These are phyloP conservation scores for Ascosphaera apis DNA, from an alignment of 2,329 filamentous ascomycete species.

Conservation along the genomic window DNA sequence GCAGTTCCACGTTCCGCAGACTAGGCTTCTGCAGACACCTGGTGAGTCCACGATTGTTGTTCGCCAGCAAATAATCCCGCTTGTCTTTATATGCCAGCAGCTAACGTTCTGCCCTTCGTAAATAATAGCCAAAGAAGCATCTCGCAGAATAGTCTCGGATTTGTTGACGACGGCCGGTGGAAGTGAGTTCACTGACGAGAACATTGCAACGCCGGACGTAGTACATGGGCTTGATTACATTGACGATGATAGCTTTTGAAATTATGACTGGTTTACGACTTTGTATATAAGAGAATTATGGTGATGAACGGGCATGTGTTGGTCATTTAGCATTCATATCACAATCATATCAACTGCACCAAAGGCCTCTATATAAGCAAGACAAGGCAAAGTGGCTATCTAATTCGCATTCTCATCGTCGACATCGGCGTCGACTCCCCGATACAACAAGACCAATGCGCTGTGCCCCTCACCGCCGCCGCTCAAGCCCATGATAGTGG, in stretches of 20 bases:
- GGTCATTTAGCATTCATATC: no score
- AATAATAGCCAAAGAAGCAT: constrained; percentile 25
- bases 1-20: constrained; percentile 29
- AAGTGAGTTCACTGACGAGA: constrained; percentile 11
- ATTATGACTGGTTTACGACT: no score
- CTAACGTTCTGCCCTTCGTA: background rate
- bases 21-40: constrained; percentile 25
- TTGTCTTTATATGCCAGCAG: background rate
- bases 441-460: constrained; percentile 27
- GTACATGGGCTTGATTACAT: constrained; percentile 3
- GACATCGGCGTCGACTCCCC: constrained; percentile 19
- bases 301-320: no score
- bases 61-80: background rate
- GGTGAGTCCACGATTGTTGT: constrained; percentile 11
- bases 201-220: constrained; percentile 4
- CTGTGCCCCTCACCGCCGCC: constrained; percentile 49
- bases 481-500: constrained; percentile 74
- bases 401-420: background rate
- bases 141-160: constrained; percentile 25
- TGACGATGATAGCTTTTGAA: constrained; percentile 1
- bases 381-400: no score
- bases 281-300: no score
- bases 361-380: no score
- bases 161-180: constrained; percentile 20
- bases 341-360: no score